These are phyloP conservation scores for Nitzschia putrida DNA, from an alignment of 108 stramenopile genomes.

Conservation along the genomic window DNA sequence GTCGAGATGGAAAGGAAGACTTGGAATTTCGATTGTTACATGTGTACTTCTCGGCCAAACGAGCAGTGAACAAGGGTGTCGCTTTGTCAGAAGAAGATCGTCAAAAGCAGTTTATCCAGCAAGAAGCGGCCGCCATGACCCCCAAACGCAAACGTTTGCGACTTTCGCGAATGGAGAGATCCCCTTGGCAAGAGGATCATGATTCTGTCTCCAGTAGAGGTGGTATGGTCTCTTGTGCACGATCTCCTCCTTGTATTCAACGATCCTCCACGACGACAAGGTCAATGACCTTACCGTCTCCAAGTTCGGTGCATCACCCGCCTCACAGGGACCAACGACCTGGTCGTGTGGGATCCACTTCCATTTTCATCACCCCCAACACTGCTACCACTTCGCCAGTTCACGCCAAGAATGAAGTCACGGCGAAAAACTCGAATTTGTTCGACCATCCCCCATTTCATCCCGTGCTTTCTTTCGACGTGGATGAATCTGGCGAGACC, in stretches of 20 bases:
- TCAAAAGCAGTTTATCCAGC: slow-evolving; percentile 2
- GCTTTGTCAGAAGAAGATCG: slow-evolving; percentile 19
- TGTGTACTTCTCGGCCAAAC: slow-evolving; percentile 77
- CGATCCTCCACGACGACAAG: no score
- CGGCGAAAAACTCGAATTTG: background rate
- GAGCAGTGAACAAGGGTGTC: slow-evolving; percentile 37
- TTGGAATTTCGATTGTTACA: slow-evolving; percentile 67
- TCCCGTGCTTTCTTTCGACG: slow-evolving; percentile 22
- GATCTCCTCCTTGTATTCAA: no score
- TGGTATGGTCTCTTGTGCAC: no score
- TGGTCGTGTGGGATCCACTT: no score
- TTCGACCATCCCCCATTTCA: slow-evolving; percentile 19
- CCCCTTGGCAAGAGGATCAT: slow-evolving; percentile 13
- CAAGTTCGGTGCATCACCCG: no score
- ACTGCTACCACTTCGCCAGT: slow-evolving; percentile 7
- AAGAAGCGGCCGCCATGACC: background rate
- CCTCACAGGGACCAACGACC: no score
- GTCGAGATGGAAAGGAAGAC: slow-evolving; percentile 54
- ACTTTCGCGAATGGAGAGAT: slow-evolving; percentile 6
- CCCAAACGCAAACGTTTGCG: background rate
- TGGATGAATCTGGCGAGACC: slow-evolving; percentile 2
- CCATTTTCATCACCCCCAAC: slow-evolving; percentile 17
- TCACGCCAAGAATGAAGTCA: background rate
- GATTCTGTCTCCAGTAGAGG: no score
- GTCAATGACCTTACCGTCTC: no score